Percentiles rank a stretch among this genome's conserved stretches.
These are phyloP conservation scores for Eimeria praecox DNA, from an alignment of 169 alveolate genomes.

Conservation along the genomic window DNA sequence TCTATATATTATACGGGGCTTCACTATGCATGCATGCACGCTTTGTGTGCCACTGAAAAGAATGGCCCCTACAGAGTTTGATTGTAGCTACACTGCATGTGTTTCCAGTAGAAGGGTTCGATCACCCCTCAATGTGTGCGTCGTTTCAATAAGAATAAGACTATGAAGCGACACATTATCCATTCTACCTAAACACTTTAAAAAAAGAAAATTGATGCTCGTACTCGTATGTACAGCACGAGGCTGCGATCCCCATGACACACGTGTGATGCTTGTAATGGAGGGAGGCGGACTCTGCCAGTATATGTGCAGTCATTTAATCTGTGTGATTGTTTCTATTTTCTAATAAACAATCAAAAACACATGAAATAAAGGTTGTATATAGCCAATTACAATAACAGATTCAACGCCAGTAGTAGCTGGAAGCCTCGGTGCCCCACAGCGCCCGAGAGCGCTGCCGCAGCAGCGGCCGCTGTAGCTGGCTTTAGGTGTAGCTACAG, in stretches of 20 bases:
- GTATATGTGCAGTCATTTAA: background rate
- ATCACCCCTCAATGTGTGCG: background rate
- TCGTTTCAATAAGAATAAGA: background rate
- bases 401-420: background rate
- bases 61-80: background rate
- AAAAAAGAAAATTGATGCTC: background rate
- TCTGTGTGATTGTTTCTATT: background rate
- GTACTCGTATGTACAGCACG: background rate
- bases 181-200: background rate
- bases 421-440: slow-evolving; percentile 74
- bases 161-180: background rate
- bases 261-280: background rate
- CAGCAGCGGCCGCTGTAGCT: slow-evolving; percentile 48
- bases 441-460: slow-evolving; percentile 66
- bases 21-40: background rate
- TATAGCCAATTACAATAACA: background rate
- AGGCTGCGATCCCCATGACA: background rate
- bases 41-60: background rate
- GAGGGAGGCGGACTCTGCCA: background rate
- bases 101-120: background rate
- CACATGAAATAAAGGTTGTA: background rate
- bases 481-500: slow-evolving; percentile 20
- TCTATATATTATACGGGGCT: background rate
- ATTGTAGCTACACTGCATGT: background rate
- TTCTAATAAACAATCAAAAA: background rate